These are phyloP conservation scores for Lantana camara DNA, from an alignment of 257 asterid species.

Conservation along the genomic window DNA sequence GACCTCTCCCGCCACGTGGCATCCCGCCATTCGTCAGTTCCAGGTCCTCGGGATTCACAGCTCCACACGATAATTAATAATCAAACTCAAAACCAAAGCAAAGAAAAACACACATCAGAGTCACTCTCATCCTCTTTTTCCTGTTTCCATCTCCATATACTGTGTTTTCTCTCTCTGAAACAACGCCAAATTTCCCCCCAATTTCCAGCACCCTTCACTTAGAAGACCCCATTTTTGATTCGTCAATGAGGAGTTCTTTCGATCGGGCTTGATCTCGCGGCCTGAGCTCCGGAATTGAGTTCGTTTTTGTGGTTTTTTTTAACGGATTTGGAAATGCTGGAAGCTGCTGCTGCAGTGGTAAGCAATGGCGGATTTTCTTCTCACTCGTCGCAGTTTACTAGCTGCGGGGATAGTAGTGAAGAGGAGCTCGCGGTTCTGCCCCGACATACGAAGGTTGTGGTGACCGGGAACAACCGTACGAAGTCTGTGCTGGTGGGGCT, in stretches of 20 bases:
- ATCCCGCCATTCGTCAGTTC: slow-evolving; percentile 23
- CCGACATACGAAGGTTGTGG: slow-evolving; percentile 73
- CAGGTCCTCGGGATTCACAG: slow-evolving; percentile 47
- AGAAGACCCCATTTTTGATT: slow-evolving; percentile 29
- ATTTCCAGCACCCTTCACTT: slow-evolving; percentile 23
- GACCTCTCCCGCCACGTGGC: slow-evolving; percentile 39
- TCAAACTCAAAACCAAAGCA: neutral
- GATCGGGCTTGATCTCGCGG: neutral
- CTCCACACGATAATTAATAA: slow-evolving; percentile 33
- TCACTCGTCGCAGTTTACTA: slow-evolving; percentile 50
- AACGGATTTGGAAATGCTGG: slow-evolving; percentile 44
- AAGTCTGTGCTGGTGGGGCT: slow-evolving; percentile 74
- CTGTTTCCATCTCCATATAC: slow-evolving; percentile 2
- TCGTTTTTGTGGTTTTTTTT: neutral
- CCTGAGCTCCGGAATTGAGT: slow-evolving; percentile 3
- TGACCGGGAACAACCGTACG: slow-evolving; percentile 72
- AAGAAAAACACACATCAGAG: slow-evolving; percentile 28
- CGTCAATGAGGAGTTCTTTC: slow-evolving; percentile 38
- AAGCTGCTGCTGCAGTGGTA: slow-evolving; percentile 42
- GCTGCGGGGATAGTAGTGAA: slow-evolving; percentile 74
- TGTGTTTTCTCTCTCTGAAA: slow-evolving; percentile 44
- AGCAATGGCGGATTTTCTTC: slow-evolving; percentile 42
- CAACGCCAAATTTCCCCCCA: slow-evolving; percentile 31
- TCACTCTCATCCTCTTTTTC: slow-evolving; percentile 37
- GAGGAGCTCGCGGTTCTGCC: slow-evolving; percentile 73